These are phyloP conservation scores for Talaromyces borbonicus DNA, from an alignment of 495 filamentous ascomycete genomes.

Conservation along the genomic window DNA sequence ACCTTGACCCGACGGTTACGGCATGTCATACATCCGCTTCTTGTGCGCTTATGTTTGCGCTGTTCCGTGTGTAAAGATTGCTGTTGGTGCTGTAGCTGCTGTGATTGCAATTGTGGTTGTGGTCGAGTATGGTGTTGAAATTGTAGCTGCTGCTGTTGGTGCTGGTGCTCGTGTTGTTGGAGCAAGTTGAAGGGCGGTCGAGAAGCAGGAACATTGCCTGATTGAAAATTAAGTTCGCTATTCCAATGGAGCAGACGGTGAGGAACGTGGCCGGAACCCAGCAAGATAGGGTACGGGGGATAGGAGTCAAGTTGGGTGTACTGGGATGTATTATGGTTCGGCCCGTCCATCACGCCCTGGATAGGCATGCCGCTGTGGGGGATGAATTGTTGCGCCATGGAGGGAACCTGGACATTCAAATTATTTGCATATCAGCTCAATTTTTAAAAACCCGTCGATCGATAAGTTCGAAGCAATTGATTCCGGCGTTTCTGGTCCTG, in stretches of 20 bases:
- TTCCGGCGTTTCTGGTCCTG: background rate
- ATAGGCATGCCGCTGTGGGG: conserved; percentile 24
- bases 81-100: conserved; percentile 17
- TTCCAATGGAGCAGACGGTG: conserved; percentile 35
- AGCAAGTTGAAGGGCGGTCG: conserved; percentile 15
- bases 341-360: conserved; percentile 16
- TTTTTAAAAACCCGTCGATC: no score
- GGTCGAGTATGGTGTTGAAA: conserved; percentile 15
- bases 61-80: conserved; percentile 46
- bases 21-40: conserved; percentile 93
- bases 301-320: conserved; percentile 15
- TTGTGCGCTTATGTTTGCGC: conserved; percentile 86
- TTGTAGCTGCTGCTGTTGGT: conserved; percentile 14
- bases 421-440: background rate
- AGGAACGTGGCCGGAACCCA: conserved; percentile 29
- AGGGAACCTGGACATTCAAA: background rate
- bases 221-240: background rate
- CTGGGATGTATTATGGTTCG: conserved; percentile 7
- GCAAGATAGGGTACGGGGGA: conserved; percentile 25
- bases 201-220: background rate
- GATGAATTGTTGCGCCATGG: conserved; percentile 17
- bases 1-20: conserved; percentile 85
- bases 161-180: no score
- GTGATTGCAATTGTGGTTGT: conserved; percentile 13
- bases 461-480: background rate